Evolutionary conservation across 2,329 filamentous ascomycete genomes (phyloP), one percentile per base, ranked within the genome.

Genomic region (Sporothrix pallida): DNA sequence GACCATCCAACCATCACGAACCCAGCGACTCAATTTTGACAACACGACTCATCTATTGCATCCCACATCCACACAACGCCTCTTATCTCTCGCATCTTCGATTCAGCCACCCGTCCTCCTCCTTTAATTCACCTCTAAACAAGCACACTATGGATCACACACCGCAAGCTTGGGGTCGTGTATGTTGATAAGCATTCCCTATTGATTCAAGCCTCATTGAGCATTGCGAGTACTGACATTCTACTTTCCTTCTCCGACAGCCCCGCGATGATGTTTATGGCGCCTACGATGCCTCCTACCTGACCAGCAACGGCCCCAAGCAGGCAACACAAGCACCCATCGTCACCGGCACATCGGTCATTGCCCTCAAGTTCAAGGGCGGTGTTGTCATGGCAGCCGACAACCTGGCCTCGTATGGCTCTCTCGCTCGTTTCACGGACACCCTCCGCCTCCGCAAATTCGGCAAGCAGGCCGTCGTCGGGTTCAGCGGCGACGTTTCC

Each of bases 261-360:
- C 96, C 96, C 81, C 92, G 96, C 88, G 93, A 99, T 84, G 96
- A 99, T 83, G 88, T 98, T 81, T 99, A 98, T 85, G 96, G 96
- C 79, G 87, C 92, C 80, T 99, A 99, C 84, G 93, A 98, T 84
- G 86, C 87, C 80, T 93, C 94, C 74, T 95, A 95, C 83, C 91
- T 98, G 81, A 89, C 93, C 79, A 86, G 84, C 70, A 86, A 84
- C 78, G 87, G 86, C 73, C 93, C 95, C 74, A 94, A 90, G 81
- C 90, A 94, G 80, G 93, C 97, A 84, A 98, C 96, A 72, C 94
- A 97, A 84, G 91, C 90, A 46, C 96, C 96, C 79, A 92, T 97
- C 78, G 96, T 99, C 76, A 99, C 96, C 71, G 96, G 96, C 81
- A 98, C 96, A 69, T 98, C 96, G 71, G 96, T 99, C 76, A 84